Evolutionary conservation across 345 rosid genomes (phyloP).

Genomic region (Geranium brycei): DNA sequence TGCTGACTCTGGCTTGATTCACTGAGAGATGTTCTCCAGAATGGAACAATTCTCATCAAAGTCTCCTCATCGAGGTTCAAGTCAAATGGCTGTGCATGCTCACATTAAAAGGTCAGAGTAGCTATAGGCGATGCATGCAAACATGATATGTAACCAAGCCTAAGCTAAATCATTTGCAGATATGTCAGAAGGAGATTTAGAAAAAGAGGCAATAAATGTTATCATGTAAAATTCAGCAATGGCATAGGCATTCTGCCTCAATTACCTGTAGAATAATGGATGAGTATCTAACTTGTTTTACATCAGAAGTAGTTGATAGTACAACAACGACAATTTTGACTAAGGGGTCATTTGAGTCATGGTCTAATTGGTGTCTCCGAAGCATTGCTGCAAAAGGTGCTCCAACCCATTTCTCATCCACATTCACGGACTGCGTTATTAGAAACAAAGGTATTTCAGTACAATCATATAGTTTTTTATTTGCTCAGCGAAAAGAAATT

Average conservation of each 20-base stretch:
- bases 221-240: too few relatives aligned
- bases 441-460: not conserved
- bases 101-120: slow-evolving; percentile 14
- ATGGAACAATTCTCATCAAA: slow-evolving; percentile 67
- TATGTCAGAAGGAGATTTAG: too few relatives aligned
- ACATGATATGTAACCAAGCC: slow-evolving; percentile 1
- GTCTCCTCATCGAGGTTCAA: slow-evolving; percentile 87
- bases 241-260: not conserved
- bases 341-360: slow-evolving; percentile 35
- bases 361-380: slow-evolving; percentile 50
- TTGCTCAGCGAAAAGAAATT: too few relatives aligned
- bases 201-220: too few relatives aligned
- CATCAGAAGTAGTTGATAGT: slow-evolving; percentile 46
- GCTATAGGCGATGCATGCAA: slow-evolving; percentile 5
- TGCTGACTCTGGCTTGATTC: slow-evolving; percentile 59
- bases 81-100: slow-evolving; percentile 54
- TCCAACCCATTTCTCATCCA: slow-evolving; percentile 68
- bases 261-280: slow-evolving; percentile 75
- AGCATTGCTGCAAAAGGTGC: slow-evolving; percentile 88
- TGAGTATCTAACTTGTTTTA: slow-evolving; percentile 63
- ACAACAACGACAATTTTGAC: slow-evolving; percentile 46
- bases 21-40: slow-evolving; percentile 81
- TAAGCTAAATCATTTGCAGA: not conserved
- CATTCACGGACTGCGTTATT: slow-evolving; percentile 46
- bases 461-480: not conserved